phyloP scores from a whole-genome alignment of 805 yeast species.

The Pichia cabralensis region DNA sequence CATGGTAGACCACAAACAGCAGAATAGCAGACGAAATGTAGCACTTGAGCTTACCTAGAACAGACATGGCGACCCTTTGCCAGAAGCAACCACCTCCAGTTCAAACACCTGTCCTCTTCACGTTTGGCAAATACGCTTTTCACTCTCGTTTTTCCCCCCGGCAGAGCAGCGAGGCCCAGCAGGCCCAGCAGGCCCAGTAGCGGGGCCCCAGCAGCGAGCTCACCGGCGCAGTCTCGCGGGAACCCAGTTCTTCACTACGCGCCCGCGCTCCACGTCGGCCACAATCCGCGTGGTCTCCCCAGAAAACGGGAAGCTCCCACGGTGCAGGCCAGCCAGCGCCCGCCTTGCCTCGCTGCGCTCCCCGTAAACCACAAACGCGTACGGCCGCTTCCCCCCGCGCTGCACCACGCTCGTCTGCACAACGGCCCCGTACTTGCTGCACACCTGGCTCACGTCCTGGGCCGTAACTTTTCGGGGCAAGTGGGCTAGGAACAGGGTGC shows the following conservation, averaged over 20 bases:
- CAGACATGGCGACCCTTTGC: conserved; percentile 6
- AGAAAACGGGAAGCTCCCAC: no score
- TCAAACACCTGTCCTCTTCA: background rate
- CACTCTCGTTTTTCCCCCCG: no score
- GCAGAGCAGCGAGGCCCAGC: no score
- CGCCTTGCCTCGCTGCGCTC: conserved; percentile 25
- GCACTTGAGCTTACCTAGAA: conserved; percentile 10
- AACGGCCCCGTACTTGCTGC: background rate
- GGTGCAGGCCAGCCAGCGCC: no score
- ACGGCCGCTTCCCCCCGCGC: background rate
- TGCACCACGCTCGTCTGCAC: background rate
- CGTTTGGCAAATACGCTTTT: no score
- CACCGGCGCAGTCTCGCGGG: conserved; percentile 79
- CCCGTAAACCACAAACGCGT: background rate
- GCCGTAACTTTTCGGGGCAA: no score
- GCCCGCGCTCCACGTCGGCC: conserved; percentile 67
- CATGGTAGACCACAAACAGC: conserved; percentile 13
- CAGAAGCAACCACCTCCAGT: no score
- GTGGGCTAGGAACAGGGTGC: no score
- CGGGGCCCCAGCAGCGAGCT: no score
- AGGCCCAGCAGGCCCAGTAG: no score
- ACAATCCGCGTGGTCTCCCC: conserved; percentile 45
- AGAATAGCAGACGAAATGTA: conserved; percentile 11
- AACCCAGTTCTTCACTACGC: conserved; percentile 55
- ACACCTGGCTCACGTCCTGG: no score